A percentile compares a stretch with the other conserved stretches of the same genome.
Evolutionary conservation across 768 basidiomycete genomes (phyloP).

Genomic region (Boletus rubroflammeus): DNA sequence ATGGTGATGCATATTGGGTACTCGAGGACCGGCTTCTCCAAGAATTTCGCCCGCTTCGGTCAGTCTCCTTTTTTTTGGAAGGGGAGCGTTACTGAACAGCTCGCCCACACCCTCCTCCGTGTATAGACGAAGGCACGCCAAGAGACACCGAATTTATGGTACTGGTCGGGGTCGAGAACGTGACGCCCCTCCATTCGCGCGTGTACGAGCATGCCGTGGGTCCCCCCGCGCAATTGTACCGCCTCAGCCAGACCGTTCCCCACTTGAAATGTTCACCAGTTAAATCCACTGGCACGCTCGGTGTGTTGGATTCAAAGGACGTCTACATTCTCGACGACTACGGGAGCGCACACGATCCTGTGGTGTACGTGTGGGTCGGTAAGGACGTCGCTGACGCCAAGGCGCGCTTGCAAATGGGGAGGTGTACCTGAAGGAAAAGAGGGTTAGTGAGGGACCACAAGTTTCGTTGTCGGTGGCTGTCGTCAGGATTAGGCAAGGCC

Average conservation of each 20-base stretch:
- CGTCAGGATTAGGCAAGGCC: slow-evolving; percentile 35
- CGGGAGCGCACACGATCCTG: slow-evolving; percentile 29
- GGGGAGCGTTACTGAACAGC: not conserved
- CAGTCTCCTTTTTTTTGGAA: slow-evolving; percentile 7
- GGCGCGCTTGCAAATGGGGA: slow-evolving; percentile 56
- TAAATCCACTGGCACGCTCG: slow-evolving; percentile 10
- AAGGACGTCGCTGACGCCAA: slow-evolving; percentile 39
- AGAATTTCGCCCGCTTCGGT: slow-evolving; percentile 51
- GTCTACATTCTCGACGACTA: slow-evolving; percentile 52
- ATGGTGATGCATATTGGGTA: slow-evolving; percentile 48
- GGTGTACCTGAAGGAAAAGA: slow-evolving; percentile 43
- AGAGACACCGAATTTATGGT: slow-evolving; percentile 47
- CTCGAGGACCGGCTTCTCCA: slow-evolving; percentile 36
- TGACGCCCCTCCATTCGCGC: slow-evolving; percentile 12
- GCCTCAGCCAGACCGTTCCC: slow-evolving; percentile 47
- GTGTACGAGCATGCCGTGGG: slow-evolving; percentile 3
- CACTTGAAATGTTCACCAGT: slow-evolving; percentile 37
- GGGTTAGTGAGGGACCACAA: slow-evolving; percentile 14
- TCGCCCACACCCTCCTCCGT: not conserved
- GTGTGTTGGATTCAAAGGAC: slow-evolving; percentile 44
- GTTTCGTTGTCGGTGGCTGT: slow-evolving; percentile 17
- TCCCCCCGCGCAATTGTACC: slow-evolving; percentile 31
- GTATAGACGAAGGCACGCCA: slow-evolving; percentile 48
- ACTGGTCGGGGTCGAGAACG: slow-evolving; percentile 39
- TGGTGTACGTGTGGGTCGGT: slow-evolving; percentile 61